Evolutionary conservation across 306 rosid species (phyloP).

Genomic region (Acacia acuminata): DNA sequence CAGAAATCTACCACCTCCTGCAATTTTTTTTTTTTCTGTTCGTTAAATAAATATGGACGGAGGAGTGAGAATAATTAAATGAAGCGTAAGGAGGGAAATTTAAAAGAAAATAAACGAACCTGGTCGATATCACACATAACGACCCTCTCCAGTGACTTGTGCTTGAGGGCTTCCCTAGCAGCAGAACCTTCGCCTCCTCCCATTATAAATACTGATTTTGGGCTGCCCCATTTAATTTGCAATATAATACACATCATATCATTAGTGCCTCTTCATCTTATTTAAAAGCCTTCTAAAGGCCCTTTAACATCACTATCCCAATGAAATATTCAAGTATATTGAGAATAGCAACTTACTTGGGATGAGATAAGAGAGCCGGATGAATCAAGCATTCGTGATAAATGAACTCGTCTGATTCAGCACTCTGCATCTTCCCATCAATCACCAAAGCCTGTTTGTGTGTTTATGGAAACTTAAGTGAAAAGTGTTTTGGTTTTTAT

Average conservation of each 20-base stretch:
- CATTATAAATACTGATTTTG: conserved; percentile 80
- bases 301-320: neutral
- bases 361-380: conserved; percentile 78
- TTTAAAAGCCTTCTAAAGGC: neutral
- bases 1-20: conserved; percentile 97
- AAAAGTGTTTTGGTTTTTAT: neutral
- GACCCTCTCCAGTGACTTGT: conserved; percentile 72
- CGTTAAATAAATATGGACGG: neutral
- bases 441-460: conserved; percentile 70
- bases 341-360: conserved; percentile 53
- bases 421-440: conserved; percentile 99
- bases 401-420: conserved; percentile 88
- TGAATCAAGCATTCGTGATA: conserved; percentile 98
- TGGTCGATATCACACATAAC: conserved; percentile 95
- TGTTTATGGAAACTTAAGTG: neutral
- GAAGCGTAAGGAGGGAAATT: neutral
- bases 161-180: conserved; percentile 93
- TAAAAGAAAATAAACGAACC: conserved; percentile 36
- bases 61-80: neutral
- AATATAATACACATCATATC: neutral
- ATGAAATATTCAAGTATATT: neutral
- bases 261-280: neutral
- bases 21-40: neutral
- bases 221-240: conserved; percentile 43
- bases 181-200: conserved; percentile 99